Base-by-base conservation (phyloP, 345 rosid genomes). In the Eucalyptus tenuipes region DNA sequence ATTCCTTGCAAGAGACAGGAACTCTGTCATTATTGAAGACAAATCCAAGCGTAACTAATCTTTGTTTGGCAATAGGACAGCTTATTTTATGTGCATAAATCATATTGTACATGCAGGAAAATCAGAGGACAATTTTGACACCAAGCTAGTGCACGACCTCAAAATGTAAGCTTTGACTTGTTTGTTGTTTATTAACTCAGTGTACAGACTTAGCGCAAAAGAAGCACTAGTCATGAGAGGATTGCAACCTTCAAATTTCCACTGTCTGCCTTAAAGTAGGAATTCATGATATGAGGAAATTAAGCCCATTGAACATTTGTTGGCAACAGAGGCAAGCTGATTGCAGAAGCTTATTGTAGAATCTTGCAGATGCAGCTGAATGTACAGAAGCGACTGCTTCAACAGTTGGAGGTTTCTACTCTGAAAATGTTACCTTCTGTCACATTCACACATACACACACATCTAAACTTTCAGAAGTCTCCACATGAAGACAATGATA, bases 321-420 rank as follows among this genome's bases (percentile, higher is more conserved):
- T 40, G 47, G 82, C 55, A 64, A 12, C 55, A 87, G 89, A 79
- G 52, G 89, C 59, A 88, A 88, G 86, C 86, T 50, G 89, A 25
- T 80, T 50, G 75, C 49, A 50, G 92, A 91, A 88, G 87, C 93
- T 37, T 75, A 75, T 37, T 18, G 25, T 44, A 75, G 47, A 37
- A 75, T 24, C 82, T 75, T 89, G 57, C 88, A 68, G 33, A 53
- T 90, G 84, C 94, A 92, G 53, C 89, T 91, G 29, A 92, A 90
- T 20, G 90, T 92, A 37, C 94, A 90, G 31, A 90, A 42, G 86
- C 87, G 82, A 11, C 86, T 92, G 7, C 89, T 91, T 75, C 90
- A 92, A 86, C 94, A 92, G 88, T 45, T 91, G 82, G 90, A 92
- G 92, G 94, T 91, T n/a, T 86, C 85, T 8, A 75, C 50, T 33